Conservation (phyloP, 495 filamentous ascomycete genomes). For the Podospora comata region DNA sequence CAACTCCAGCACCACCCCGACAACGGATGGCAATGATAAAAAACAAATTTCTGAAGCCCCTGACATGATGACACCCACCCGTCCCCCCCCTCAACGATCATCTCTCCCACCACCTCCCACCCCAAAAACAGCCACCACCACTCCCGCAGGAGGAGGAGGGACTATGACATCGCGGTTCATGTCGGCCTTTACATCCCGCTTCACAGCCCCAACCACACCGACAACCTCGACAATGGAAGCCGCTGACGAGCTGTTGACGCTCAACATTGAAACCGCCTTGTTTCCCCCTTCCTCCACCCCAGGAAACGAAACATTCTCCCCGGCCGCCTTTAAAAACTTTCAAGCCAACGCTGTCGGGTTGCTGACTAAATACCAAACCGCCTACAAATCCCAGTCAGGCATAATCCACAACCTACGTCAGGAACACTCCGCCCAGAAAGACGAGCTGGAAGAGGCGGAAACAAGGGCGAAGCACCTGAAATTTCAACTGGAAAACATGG, state of each 20-base stretch:
- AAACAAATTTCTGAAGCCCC: conserved; percentile 18
- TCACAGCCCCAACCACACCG: conserved; percentile 33
- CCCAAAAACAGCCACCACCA: conserved; percentile 34
- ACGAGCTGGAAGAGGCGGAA: conserved; percentile 74
- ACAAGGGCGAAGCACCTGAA: conserved; percentile 64
- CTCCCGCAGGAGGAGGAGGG: not conserved
- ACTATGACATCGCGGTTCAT: conserved; percentile 40
- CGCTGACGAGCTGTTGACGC: conserved; percentile 61
- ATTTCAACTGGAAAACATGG: conserved; percentile 74
- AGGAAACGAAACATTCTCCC: conserved; percentile 46
- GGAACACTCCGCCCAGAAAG: conserved; percentile 61
- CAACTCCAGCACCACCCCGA: conserved; percentile 6
- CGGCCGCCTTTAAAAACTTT: conserved; percentile 67
- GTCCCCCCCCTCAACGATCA: conserved; percentile 13
- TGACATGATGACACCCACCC: conserved; percentile 34
- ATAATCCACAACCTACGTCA: conserved; percentile 57
- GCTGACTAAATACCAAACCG: conserved; percentile 62
- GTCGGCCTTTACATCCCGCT: conserved; percentile 42
- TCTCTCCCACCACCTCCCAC: conserved; percentile 24
- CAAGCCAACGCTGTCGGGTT: conserved; percentile 65
- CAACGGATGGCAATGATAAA: conserved; percentile 6
- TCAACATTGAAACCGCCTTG: conserved; percentile 62
- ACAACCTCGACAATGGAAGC: not conserved
- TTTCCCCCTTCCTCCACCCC: conserved; percentile 45
- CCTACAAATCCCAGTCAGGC: conserved; percentile 62